These are phyloP conservation scores for Rhodotorula sp. DNA, from an alignment of 1,284 basidiomycete genomes.

Conservation along the genomic window DNA sequence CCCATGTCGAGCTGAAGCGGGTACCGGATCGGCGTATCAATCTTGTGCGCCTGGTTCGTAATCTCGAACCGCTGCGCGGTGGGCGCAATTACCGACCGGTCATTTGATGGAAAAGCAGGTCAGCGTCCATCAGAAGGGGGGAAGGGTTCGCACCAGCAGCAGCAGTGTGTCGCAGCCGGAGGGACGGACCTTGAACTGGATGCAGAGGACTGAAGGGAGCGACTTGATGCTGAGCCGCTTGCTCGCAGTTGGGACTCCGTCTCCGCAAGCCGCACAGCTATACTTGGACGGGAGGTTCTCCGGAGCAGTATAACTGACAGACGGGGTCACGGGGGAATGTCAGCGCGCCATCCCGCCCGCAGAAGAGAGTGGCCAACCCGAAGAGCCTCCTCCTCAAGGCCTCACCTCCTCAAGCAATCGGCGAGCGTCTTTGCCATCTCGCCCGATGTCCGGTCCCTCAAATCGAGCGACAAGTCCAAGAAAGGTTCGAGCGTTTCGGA, in stretches of 20 bases:
- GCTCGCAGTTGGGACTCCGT: constrained; percentile 65
- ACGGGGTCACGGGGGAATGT: background rate
- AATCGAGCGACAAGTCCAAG: constrained; percentile 85
- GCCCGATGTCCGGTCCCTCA: constrained; percentile 47
- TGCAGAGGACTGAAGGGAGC: constrained; percentile 84
- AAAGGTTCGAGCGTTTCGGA: constrained; percentile 83
- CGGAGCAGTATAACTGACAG: constrained; percentile 65
- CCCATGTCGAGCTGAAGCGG: constrained; percentile 83
- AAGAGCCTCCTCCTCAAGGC: too few species aligned
- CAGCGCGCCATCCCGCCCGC: too few species aligned
- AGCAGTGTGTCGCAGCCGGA: too few species aligned
- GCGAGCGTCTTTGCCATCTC: constrained; percentile 5
- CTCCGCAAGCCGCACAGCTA: constrained; percentile 68
- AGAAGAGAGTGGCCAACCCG: too few species aligned
- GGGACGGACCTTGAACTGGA: constrained; percentile 81
- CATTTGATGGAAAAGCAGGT: background rate
- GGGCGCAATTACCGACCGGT: background rate
- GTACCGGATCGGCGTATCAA: constrained; percentile 79
- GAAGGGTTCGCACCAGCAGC: too few species aligned
- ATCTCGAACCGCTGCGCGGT: constrained; percentile 86
- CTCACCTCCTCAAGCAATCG: constrained; percentile 38
- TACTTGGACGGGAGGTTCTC: constrained; percentile 72
- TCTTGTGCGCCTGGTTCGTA: constrained; percentile 61
- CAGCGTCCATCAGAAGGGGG: too few species aligned
- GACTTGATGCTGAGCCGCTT: constrained; percentile 81